Evolutionary conservation across 2,329 filamentous ascomycete species (phyloP).

Genomic region (Sporothrix dimorphospora): DNA sequence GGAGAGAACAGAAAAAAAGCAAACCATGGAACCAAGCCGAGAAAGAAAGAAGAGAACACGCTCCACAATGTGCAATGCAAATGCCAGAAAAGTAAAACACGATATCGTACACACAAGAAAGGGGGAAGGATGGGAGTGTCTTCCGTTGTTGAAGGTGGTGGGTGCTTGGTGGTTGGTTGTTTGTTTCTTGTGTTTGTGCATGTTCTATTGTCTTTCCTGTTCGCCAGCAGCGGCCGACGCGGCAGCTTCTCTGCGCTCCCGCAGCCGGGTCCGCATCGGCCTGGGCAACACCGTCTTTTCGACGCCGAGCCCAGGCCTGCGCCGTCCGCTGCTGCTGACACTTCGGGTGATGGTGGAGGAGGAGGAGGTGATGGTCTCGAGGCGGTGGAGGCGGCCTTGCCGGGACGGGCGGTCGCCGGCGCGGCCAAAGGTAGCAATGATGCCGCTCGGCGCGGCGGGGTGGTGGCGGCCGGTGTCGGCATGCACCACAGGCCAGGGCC

Average conservation of each 20-base stretch:
- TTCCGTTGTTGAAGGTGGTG: not conserved
- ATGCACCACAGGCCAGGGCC: slow-evolving; percentile 40
- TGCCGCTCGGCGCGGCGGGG: not conserved
- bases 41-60: not conserved
- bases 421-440: not conserved
- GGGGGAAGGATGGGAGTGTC: not conserved
- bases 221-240: not conserved
- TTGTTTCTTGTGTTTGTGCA: not conserved
- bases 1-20: not conserved
- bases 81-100: not conserved
- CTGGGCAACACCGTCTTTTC: slow-evolving; percentile 25
- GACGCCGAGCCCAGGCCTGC: slow-evolving; percentile 40
- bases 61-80: slow-evolving; percentile 15
- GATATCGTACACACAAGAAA: slow-evolving; percentile 8
- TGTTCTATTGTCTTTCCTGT: slow-evolving; percentile 18
- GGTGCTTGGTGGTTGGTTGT: not conserved
- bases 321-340: slow-evolving; percentile 41
- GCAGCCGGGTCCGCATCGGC: slow-evolving; percentile 36
- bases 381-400: not conserved
- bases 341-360: slow-evolving; percentile 36
- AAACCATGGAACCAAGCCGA: not conserved
- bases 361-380: not conserved
- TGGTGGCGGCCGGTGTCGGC: slow-evolving; percentile 29
- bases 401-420: not conserved
- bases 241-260: slow-evolving; percentile 45